Evolutionary conservation across 257 asterid genomes (phyloP), one percentile per base, ranked within the genome.

Genomic region (Schizonepeta tenuifolia): DNA sequence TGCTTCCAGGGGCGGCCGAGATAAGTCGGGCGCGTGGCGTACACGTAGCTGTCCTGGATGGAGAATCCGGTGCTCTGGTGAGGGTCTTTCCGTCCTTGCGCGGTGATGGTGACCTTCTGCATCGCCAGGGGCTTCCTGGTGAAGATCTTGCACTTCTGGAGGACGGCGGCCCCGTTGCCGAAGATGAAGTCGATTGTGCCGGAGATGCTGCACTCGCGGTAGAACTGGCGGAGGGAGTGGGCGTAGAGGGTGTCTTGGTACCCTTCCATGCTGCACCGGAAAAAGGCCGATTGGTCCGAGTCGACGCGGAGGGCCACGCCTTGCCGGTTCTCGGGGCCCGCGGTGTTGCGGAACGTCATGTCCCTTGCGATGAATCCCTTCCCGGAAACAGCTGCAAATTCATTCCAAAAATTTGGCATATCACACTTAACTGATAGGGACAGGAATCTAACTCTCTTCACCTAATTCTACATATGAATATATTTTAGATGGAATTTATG

Each of bases 111-210:
- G n/a, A 94, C 95, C 47, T 91, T 94, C 47, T 94, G 98, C 41
- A 78, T 70, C 1, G 97, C 95, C 13, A 94, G 79, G 0, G 98
- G 98, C 43, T 81, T 50, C 66, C 91, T 53, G 0, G 98, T 89
- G 81, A 78, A 91, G 75, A 94, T 88, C 53, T 81, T 83, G 86
- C 98, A 94, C 79, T 84, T 84, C 69, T 94, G 98, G 13, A 94
- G 87, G 33, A 94, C 96, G 26, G 97, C 98, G 4, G 98, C 97
- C 1, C 96, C 97, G 31, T 91, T 94, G 74, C 99, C 99, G 67
- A 91, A 94, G 67, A 94, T 91, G 89, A 91, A 94, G 81, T 94
- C 99, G 72, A 94, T 91, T 70, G 99, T 94, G 69, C 99, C 99
- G 41, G 89, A 88, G 67, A 94, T 82, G 86, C 50, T 67, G 89